phyloP scores from a whole-genome alignment of 2,329 filamentous ascomycete genomes.

The Colletotrichum spinosum region DNA sequence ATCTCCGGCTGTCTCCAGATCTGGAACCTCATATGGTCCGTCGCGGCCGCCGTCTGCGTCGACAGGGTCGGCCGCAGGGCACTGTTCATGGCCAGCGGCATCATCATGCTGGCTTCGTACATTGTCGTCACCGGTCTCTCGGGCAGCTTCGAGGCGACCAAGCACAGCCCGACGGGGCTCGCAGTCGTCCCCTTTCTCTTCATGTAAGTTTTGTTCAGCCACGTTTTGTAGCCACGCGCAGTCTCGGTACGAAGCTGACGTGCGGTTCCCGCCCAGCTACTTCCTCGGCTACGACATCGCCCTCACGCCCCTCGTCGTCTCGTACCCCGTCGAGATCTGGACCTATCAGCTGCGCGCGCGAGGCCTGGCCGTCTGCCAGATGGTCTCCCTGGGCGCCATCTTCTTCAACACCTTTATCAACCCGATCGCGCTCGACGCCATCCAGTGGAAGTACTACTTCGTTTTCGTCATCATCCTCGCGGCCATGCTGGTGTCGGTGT shows the following conservation, averaged over 20 bases:
- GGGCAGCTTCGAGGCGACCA: slow-evolving; percentile 36
- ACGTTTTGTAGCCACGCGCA: background rate
- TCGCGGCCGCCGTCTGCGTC: slow-evolving; percentile 19
- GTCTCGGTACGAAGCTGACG: background rate
- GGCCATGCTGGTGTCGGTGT: slow-evolving; percentile 21
- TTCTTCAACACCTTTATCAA: slow-evolving; percentile 60
- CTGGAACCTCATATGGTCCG: slow-evolving; percentile 29
- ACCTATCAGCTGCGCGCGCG: slow-evolving; percentile 38
- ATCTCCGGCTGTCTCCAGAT: slow-evolving; percentile 43
- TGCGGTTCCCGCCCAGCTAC: slow-evolving; percentile 37
- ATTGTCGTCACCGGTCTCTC: slow-evolving; percentile 26
- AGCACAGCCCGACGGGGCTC: slow-evolving; percentile 39
- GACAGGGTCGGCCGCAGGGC: slow-evolving; percentile 18
- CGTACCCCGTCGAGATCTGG: slow-evolving; percentile 45
- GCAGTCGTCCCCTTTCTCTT: slow-evolving; percentile 52
- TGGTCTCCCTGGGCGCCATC: slow-evolving; percentile 38
- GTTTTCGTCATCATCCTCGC: slow-evolving; percentile 62
- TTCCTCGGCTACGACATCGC: slow-evolving; percentile 52
- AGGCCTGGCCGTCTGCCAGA: slow-evolving; percentile 8
- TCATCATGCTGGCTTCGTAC: slow-evolving; percentile 25
- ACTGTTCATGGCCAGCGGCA: slow-evolving; percentile 17
- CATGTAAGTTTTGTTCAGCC: slow-evolving; percentile 36
- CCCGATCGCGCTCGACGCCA: slow-evolving; percentile 53
- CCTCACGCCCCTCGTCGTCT: slow-evolving; percentile 48
- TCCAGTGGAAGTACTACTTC: slow-evolving; percentile 57